Evolutionary conservation across 257 asterid genomes (phyloP), one percentile per base, ranked within the genome.

Genomic region (Solanum ahanhuiri): DNA sequence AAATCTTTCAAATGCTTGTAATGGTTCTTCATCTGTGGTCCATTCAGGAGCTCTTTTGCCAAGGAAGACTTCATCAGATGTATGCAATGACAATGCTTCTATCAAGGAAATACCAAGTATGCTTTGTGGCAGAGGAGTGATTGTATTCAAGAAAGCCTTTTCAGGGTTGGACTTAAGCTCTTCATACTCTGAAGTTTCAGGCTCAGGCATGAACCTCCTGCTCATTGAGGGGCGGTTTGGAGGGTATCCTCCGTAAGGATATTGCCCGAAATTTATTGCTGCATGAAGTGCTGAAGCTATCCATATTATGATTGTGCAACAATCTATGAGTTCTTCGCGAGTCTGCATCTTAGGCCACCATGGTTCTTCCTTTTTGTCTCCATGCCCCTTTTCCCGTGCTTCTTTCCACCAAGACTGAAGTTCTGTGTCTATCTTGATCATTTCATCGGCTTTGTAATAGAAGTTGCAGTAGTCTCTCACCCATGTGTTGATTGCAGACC

Each of bases 321-420:
- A 90, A 17, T 93, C 89, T 18, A 91, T 81, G 25, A 95, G 92
- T 20, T 93, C 98, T 48, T 89, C 23, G 3, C 83, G 72, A 12
- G 94, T 93, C 73, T 91, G 92, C 98, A 95, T 93, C 86, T 93
- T 83, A 12, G 95, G 95, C 98, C 98, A 94, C 97, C 98, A 94
- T 2, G 88, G 90, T 79, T 92, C 95, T 39, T 94, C 88, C 86
- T 89, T 94, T 90, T 92, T 91, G 91, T 94, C 98, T 0, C 90
- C 93, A 2, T 95, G 98, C 30, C 98, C 98, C 86, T 91, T 84
- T 58, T 95, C 95, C 60, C 92, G 90, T 3, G 92, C 12, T 43
- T 94, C 98, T 15, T 90, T 91, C 98, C 98, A 95, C 98, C 98
- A 95, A 25, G 88, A 88, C 81, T 94, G 98, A 7, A 95, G 93